phyloP scores from a whole-genome alignment of 2,329 filamentous ascomycete species.

The Penicillium sp. region DNA sequence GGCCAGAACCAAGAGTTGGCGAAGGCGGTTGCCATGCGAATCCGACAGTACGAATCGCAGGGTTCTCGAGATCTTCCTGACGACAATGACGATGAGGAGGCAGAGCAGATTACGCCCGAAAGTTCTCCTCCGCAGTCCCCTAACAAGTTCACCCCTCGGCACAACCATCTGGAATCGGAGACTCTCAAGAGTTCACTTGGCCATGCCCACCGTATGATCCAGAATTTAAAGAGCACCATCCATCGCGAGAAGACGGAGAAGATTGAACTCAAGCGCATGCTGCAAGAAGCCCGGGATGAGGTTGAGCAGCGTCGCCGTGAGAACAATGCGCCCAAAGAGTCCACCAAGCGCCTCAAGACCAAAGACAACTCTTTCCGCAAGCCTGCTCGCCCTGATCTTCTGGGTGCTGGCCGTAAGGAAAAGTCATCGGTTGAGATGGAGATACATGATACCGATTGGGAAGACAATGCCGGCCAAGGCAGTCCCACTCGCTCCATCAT shows the following conservation, averaged over 20 bases:
- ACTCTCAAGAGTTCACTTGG: slow-evolving; percentile 92
- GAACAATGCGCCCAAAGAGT: slow-evolving; percentile 48
- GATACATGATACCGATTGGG: slow-evolving; percentile 82
- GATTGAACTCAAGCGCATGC: slow-evolving; percentile 89
- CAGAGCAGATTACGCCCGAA: slow-evolving; percentile 76
- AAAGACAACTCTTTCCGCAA: slow-evolving; percentile 75
- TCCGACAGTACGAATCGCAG: slow-evolving; percentile 68
- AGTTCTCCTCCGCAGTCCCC: slow-evolving; percentile 90
- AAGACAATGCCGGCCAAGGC: slow-evolving; percentile 70
- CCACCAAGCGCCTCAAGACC: slow-evolving; percentile 62
- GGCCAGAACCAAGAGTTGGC: slow-evolving; percentile 90
- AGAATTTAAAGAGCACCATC: slow-evolving; percentile 90
- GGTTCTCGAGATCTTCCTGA: slow-evolving; percentile 62
- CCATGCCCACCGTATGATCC: slow-evolving; percentile 94
- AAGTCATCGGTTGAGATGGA: slow-evolving; percentile 71
- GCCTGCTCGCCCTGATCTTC: slow-evolving; percentile 68
- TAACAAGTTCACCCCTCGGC: slow-evolving; percentile 85
- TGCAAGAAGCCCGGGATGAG: slow-evolving; percentile 93
- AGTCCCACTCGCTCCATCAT: slow-evolving; percentile 57
- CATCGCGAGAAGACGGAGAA: slow-evolving; percentile 99
- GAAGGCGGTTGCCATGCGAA: slow-evolving; percentile 75
- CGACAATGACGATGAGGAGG: slow-evolving; percentile 66
- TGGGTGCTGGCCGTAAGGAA: slow-evolving; percentile 74
- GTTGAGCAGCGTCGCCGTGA: slow-evolving; percentile 69
- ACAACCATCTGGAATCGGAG: slow-evolving; percentile 90